Conservation (phyloP, 176 grass and related monocot genomes). For the Alopecurus myosuroides region DNA sequence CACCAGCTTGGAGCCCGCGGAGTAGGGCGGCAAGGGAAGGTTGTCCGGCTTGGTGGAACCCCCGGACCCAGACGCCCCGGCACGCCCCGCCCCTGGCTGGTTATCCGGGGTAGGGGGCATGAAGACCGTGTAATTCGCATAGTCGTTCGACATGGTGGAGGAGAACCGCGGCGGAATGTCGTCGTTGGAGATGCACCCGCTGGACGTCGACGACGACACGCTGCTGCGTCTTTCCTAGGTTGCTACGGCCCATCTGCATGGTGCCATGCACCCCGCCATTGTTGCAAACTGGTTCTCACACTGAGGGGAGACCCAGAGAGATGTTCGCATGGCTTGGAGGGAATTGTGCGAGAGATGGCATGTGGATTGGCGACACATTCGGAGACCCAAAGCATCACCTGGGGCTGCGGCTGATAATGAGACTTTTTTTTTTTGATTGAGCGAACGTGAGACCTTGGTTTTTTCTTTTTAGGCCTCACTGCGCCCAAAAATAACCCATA, state of each 20-base stretch:
- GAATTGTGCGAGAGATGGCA: conserved; percentile 15
- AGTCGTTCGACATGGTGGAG: conserved; percentile 46
- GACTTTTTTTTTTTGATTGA: too few species aligned
- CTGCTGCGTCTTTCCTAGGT: not conserved
- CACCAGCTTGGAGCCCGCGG: conserved; percentile 12
- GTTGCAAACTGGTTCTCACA: not conserved
- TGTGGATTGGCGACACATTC: conserved; percentile 20
- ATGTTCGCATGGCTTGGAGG: conserved; percentile 28
- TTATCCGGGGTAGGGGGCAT: conserved; percentile 96
- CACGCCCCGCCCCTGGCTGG: conserved; percentile 35
- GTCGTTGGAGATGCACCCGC: conserved; percentile 45
- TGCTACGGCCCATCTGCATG: conserved; percentile 1
- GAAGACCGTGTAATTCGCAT: conserved; percentile 71
- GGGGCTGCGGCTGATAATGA: too few species aligned
- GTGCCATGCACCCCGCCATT: conserved; percentile 12
- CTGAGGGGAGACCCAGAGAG: not conserved
- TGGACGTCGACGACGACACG: conserved; percentile 40
- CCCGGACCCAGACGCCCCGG: not conserved
- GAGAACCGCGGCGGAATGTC: conserved; percentile 27
- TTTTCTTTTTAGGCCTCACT: not conserved
- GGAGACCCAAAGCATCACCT: conserved; percentile 5
- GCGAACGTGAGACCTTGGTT: too few species aligned
- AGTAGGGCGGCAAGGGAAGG: conserved; percentile 16
- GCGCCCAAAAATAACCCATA: not conserved
- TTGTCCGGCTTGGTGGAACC: conserved; percentile 34